Conservation (phyloP, 1,139 yeast species). For the Geotrichum cucujoidarum region DNA sequence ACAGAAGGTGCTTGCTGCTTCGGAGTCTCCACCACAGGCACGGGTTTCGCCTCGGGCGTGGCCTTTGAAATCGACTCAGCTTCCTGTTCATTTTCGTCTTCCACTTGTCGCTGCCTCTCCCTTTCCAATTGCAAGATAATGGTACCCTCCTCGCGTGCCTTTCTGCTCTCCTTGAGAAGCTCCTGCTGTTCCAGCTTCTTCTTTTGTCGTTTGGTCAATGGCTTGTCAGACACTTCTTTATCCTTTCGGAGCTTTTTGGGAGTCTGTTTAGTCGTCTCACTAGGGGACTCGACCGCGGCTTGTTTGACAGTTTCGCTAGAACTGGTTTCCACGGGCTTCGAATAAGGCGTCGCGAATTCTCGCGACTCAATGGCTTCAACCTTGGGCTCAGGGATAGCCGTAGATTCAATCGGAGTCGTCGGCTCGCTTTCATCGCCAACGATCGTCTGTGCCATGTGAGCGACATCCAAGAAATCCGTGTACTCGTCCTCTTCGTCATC, state of each 20-base stretch:
- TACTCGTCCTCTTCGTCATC: too few relatives aligned
- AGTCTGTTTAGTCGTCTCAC: background rate
- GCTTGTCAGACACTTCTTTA: background rate
- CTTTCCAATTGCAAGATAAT: constrained; percentile 2
- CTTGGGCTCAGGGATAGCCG: background rate
- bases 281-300: background rate
- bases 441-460: background rate
- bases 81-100: background rate
- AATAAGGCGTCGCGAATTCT: too few relatives aligned
- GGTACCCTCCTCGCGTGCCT: constrained; percentile 12
- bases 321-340: background rate
- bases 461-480: too few relatives aligned
- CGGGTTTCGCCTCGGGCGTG: too few relatives aligned
- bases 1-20: too few relatives aligned
- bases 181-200: constrained; percentile 11
- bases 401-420: background rate
- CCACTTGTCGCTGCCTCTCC: background rate
- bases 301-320: background rate
- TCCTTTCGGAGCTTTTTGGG: background rate
- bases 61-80: background rate
- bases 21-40: too few relatives aligned
- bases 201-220: constrained; percentile 13
- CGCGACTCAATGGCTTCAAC: too few relatives aligned
- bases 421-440: background rate
- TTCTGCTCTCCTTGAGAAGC: constrained; percentile 12